Conservation (phyloP, 345 rosid genomes). For the Mallotus nudiflorus region DNA sequence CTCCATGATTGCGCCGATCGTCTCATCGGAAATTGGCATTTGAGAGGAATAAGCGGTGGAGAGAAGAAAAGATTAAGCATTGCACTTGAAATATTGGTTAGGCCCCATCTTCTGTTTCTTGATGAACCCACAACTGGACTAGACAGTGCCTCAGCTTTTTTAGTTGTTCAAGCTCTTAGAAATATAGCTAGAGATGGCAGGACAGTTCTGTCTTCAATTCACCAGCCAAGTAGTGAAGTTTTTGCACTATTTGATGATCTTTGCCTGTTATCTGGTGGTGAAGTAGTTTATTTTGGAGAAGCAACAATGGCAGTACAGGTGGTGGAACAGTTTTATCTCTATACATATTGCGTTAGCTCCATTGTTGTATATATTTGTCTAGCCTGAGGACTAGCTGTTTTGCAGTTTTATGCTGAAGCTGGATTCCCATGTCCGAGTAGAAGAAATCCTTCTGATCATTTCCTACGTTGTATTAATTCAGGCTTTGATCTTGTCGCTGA, state of each 20-base stretch:
- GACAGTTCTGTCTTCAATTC: slow-evolving; percentile 45
- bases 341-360: no score
- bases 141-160: slow-evolving; percentile 40
- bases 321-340: neutral
- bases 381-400: neutral
- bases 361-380: neutral
- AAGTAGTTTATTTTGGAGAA: slow-evolving; percentile 44
- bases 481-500: slow-evolving; percentile 43
- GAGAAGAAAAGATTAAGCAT: slow-evolving; percentile 43
- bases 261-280: slow-evolving; percentile 47
- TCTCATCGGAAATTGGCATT: slow-evolving; percentile 38
- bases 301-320: slow-evolving; percentile 39
- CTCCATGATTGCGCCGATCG: slow-evolving; percentile 29
- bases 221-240: slow-evolving; percentile 55
- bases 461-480: slow-evolving; percentile 44
- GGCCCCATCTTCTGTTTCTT: slow-evolving; percentile 33
- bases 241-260: slow-evolving; percentile 44
- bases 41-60: slow-evolving; percentile 43
- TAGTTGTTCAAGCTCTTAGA: slow-evolving; percentile 28
- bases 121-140: slow-evolving; percentile 42
- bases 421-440: slow-evolving; percentile 55
- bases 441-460: slow-evolving; percentile 56
- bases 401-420: slow-evolving; percentile 50
- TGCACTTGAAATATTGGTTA: slow-evolving; percentile 32
- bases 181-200: slow-evolving; percentile 33